phyloP scores from a whole-genome alignment of 1,284 basidiomycete species.

The Thelephora terrestris region DNA sequence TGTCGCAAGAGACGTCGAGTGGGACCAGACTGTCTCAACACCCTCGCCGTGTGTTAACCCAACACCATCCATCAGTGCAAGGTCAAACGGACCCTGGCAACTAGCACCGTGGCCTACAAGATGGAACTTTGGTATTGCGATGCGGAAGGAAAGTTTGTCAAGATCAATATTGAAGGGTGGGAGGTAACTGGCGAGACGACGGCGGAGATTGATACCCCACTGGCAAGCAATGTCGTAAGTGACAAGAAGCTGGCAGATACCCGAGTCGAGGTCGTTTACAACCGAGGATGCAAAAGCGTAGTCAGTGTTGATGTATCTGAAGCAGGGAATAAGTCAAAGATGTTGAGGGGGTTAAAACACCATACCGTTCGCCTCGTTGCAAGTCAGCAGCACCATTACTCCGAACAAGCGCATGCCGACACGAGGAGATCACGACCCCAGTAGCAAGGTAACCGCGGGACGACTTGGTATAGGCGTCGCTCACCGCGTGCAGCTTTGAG shows the following conservation, averaged over 20 bases:
- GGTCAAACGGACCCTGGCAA: slow-evolving; percentile 11
- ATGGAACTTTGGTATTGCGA: slow-evolving; percentile 15
- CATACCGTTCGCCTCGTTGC: slow-evolving; percentile 28
- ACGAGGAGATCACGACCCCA: slow-evolving; percentile 23
- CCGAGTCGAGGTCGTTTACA: no score
- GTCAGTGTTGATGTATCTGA: slow-evolving; percentile 16
- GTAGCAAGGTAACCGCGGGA: slow-evolving; percentile 17
- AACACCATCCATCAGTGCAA: slow-evolving; percentile 8
- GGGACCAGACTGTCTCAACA: slow-evolving; percentile 13
- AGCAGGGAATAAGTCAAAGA: neutral
- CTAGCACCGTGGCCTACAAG: slow-evolving; percentile 8
- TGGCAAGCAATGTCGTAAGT: slow-evolving; percentile 30
- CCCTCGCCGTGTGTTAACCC: slow-evolving; percentile 14
- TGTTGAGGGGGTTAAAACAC: neutral
- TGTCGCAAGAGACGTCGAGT: slow-evolving; percentile 1
- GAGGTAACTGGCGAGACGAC: slow-evolving; percentile 6
- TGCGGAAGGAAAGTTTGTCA: no score
- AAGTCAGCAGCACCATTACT: slow-evolving; percentile 25
- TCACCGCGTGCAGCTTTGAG: neutral
- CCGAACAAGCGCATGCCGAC: slow-evolving; percentile 24
- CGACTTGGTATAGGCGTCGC: slow-evolving; percentile 5
- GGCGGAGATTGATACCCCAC: slow-evolving; percentile 16
- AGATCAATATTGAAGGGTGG: slow-evolving; percentile 11
- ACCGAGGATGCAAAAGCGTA: no score
- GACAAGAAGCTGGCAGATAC: slow-evolving; percentile 9